Evolutionary conservation across 1,284 basidiomycete species (phyloP).

Genomic region (Golubevia pallescens): DNA sequence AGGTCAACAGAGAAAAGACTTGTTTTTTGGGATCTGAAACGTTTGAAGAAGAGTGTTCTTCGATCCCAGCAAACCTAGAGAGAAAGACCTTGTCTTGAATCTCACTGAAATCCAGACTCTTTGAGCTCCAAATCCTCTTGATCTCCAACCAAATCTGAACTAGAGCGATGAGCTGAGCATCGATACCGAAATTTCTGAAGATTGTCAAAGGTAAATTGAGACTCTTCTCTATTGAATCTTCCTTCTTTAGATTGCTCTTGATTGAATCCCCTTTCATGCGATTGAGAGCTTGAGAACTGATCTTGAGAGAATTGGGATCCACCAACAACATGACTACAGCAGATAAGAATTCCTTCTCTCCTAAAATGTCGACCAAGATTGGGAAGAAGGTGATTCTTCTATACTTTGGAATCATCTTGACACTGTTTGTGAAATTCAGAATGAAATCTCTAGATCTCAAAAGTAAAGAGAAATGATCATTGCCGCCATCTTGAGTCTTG

Average conservation of each 20-base stretch:
- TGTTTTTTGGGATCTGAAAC: too few species aligned
- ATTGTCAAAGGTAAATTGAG: conserved; percentile 75
- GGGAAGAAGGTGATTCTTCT: conserved; percentile 72
- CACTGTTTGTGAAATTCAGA: conserved; percentile 56
- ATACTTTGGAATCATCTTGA: conserved; percentile 68
- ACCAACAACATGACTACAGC: conserved; percentile 85
- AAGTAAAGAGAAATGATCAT: conserved; percentile 27
- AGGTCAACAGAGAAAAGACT: too few species aligned
- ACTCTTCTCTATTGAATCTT: conserved; percentile 65
- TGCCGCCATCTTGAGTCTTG: conserved; percentile 57
- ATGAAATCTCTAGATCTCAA: conserved; percentile 44
- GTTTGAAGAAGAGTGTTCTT: too few species aligned
- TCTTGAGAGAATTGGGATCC: conserved; percentile 77
- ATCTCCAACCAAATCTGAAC: conserved; percentile 25
- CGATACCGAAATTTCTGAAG: conserved; percentile 70
- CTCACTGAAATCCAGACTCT: too few species aligned
- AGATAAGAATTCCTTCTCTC: conserved; percentile 79
- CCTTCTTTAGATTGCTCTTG: too few species aligned
- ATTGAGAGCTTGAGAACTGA: conserved; percentile 71
- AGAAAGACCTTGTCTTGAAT: too few species aligned
- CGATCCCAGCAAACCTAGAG: too few species aligned
- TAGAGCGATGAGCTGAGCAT: conserved; percentile 71
- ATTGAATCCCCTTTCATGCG: too few species aligned
- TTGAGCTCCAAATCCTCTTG: too few species aligned
- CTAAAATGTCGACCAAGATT: conserved; percentile 85